Percentiles rank a stretch among this genome's conserved stretches.
These are phyloP conservation scores for Chloropicon primus DNA, from an alignment of 139 green algal species.

Conservation along the genomic window DNA sequence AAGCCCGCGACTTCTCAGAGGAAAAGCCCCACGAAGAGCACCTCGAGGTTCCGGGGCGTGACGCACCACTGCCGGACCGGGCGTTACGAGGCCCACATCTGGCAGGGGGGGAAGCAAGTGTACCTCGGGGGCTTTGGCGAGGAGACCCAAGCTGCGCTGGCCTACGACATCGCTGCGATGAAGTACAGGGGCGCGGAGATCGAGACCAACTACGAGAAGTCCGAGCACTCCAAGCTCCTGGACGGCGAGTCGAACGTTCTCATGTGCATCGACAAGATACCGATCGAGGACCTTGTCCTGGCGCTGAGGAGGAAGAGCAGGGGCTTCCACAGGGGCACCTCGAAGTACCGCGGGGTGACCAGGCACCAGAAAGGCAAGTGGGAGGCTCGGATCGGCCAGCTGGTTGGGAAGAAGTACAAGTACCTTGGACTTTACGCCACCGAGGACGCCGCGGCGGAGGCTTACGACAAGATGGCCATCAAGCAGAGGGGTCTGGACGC, in stretches of 20 bases:
- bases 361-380: constrained; percentile 66
- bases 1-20: neutral
- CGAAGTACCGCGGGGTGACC: constrained; percentile 57
- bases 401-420: constrained; percentile 42
- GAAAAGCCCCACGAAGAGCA: constrained; percentile 2
- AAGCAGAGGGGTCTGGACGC: constrained; percentile 36
- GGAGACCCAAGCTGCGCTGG: constrained; percentile 50
- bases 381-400: constrained; percentile 71
- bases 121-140: constrained; percentile 82
- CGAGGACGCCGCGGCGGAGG: constrained; percentile 28
- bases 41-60: constrained; percentile 52
- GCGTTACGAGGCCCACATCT: constrained; percentile 73
- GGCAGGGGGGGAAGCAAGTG: constrained; percentile 56
- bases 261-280: neutral
- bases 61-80: constrained; percentile 68
- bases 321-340: constrained; percentile 37
- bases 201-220: constrained; percentile 39
- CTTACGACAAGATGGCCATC: constrained; percentile 52
- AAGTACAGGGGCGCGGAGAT: constrained; percentile 36
- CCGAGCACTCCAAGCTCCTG: constrained; percentile 24
- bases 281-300: constrained; percentile 43
- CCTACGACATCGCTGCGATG: constrained; percentile 61
- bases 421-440: constrained; percentile 5
- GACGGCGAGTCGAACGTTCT: neutral
- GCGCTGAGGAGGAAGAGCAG: constrained; percentile 54